Percentiles rank a stretch among this genome's conserved stretches.
These are phyloP conservation scores for Penicillium crystallinum DNA, from an alignment of 495 filamentous ascomycete genomes.

Conservation along the genomic window DNA sequence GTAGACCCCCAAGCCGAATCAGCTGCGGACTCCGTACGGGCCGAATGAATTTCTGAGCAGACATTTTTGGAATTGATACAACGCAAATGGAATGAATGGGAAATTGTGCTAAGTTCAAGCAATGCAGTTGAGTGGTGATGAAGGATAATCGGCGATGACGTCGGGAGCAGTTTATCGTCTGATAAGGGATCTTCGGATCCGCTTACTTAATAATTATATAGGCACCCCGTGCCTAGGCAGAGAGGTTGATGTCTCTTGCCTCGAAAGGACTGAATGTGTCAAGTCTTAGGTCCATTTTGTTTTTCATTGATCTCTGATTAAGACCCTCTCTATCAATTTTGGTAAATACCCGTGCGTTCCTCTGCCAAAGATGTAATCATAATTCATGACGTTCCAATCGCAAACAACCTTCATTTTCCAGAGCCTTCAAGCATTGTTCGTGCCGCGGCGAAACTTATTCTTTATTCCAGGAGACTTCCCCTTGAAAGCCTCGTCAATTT, in stretches of 20 bases:
- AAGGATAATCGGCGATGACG: neutral
- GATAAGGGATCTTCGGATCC: neutral
- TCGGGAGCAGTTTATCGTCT: neutral
- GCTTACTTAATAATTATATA: no score
- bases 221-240: no score
- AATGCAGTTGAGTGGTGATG: neutral
- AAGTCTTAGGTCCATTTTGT: neutral
- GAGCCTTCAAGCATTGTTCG: neutral
- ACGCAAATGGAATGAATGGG: neutral
- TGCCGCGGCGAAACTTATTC: neutral
- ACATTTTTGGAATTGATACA: neutral
- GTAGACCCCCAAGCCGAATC: neutral
- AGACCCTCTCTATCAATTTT: neutral
- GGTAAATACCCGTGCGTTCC: neutral
- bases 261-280: no score
- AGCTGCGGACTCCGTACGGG: neutral
- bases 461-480: neutral
- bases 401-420: neutral
- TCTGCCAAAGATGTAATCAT: neutral
- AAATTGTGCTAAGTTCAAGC: no score
- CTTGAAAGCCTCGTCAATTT: constrained; percentile 53
- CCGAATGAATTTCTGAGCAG: neutral
- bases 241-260: no score
- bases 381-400: neutral
- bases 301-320: no score